Evolutionary conservation across 2,329 filamentous ascomycete genomes (phyloP), one percentile per base, ranked within the genome.

Genomic region (Aureobasidium sp.): DNA sequence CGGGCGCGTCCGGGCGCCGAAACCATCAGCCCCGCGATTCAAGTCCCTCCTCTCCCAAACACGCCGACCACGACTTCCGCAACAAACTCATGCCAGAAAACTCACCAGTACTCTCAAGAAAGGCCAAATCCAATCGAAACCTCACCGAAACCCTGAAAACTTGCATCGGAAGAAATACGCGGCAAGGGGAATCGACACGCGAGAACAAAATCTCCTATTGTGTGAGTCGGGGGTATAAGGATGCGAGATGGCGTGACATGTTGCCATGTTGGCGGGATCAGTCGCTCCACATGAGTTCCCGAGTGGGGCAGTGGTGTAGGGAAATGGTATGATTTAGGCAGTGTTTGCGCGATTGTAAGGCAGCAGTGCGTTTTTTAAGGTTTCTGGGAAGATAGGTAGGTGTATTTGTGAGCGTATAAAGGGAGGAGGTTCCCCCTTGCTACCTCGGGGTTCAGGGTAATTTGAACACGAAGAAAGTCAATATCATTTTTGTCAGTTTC

Each of bases 261-360:
- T 40, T 40, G 50, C 40, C 50, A 40, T 19, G 29, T 53, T 53
- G 33, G 50, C 47, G 47, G 47, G 37, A 46, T 46, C 13, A 21
- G 4, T 37, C 13, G 47, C 47, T 50, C 47, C 47, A 50, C 47
- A n/a, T 27, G 33, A 15, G 19, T 15, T 29, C 4, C n/a, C 15
- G 7, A 40, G 50, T 53, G 50, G 50, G 50, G 50, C 50, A 15
- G 3, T 38, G 4, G 21, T 13, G 29, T 46, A 21, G 10, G n/a
- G 23, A 19, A 25, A 53, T 53, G 50, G 35, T 53, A 42, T 53
- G 50, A 53, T 53, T 40, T 40, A 50, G 47, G 47, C 47, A 25
- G 45, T 49, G 23, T n/a, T 49, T 49, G 45, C 47, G 31, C 47
- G 19, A 37, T 50, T n/a, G 15, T 50, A 19, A 50, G 47, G 47